Conservation (phyloP, 495 filamentous ascomycete species). For the Trichoderma erinaceum region DNA sequence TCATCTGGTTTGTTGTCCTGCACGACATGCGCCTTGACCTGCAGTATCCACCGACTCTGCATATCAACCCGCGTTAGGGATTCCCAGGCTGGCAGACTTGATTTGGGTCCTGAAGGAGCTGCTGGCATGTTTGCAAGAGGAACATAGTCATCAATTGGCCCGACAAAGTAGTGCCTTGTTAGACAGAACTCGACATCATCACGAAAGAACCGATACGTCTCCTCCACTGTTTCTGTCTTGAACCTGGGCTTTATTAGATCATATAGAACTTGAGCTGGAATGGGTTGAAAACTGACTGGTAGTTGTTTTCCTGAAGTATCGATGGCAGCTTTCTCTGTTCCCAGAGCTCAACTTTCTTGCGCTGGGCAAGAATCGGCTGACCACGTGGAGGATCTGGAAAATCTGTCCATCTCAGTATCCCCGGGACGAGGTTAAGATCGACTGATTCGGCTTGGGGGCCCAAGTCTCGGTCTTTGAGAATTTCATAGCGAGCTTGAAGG, state of each 20-base stretch:
- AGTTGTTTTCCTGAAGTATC: slow-evolving; percentile 31
- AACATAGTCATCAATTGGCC: slow-evolving; percentile 16
- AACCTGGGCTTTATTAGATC: slow-evolving; percentile 22
- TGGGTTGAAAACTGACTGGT: slow-evolving; percentile 21
- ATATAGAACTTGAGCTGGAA: background rate
- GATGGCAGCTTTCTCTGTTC: slow-evolving; percentile 23
- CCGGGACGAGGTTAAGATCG: slow-evolving; percentile 24
- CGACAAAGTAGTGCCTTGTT: slow-evolving; percentile 27
- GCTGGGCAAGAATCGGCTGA: slow-evolving; percentile 31
- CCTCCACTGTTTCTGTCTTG: slow-evolving; percentile 35
- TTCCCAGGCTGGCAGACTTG: slow-evolving; percentile 19
- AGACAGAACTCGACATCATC: slow-evolving; percentile 38
- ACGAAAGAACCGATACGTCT: slow-evolving; percentile 37
- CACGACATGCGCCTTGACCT: slow-evolving; percentile 33
- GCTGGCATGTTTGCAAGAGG: background rate
- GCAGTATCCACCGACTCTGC: slow-evolving; percentile 34
- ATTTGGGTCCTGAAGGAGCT: slow-evolving; percentile 6
- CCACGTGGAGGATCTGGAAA: slow-evolving; percentile 34
- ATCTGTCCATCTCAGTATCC: slow-evolving; percentile 37
- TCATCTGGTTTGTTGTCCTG: slow-evolving; percentile 37
- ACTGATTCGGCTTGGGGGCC: slow-evolving; percentile 19
- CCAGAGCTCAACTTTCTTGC: slow-evolving; percentile 36
- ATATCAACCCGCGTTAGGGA: slow-evolving; percentile 25
- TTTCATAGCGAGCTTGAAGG: slow-evolving; percentile 34
- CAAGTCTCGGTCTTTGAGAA: slow-evolving; percentile 31